Evolutionary conservation across 495 filamentous ascomycete species (phyloP), one percentile per base, ranked within the genome.

Genomic region (Antarctomyces pellizariae): DNA sequence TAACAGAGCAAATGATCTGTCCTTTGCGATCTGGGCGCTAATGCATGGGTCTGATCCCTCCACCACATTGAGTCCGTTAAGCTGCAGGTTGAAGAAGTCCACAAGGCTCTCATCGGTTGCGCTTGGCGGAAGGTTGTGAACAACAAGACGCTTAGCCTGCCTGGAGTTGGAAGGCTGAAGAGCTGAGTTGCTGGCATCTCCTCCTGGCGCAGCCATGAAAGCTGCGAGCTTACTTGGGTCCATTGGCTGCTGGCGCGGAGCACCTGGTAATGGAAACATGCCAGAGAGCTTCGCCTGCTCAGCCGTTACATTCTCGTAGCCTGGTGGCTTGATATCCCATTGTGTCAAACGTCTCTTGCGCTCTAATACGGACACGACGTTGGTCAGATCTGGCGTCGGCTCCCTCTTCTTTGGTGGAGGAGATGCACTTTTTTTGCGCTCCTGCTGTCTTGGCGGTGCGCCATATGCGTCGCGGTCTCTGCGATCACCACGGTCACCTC

Each of bases 261-360:
- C 86, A 33, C 86, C 86, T 3, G 86, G 86, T 5, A 99, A 67
- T 32, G 86, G 83, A 57, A 99, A 99, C 86, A 95, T 92, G 52
- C 79, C 79, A n/a, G 86, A 99, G 18, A 99, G 62, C 58, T 99
- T 99, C 14, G 86, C 89, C 46, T 95, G 89, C 47, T 99, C 86
- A 13, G 86, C 89, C 7, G 89, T 93, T 34, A 99, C 86, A 52
- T 90, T 92, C 49, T 95, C 86, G 42, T 99, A 99, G 16, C 86
- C 84, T 12, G 79, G 78, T 7, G 86, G 86, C 55, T 95, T 99
- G 48, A 99, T 91, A 46, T 99, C 86, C 86, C 86, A 99, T 48
- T 95, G 90, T 16, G 82, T 93, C 56, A 95, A 52, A 29, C 86
- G 70, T 38, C 86, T 70, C 59, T 77, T 80, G 30, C 83, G 70